Base-by-base conservation (phyloP, 2,329 filamentous ascomycete genomes). In the Trichoderma sp. region DNA sequence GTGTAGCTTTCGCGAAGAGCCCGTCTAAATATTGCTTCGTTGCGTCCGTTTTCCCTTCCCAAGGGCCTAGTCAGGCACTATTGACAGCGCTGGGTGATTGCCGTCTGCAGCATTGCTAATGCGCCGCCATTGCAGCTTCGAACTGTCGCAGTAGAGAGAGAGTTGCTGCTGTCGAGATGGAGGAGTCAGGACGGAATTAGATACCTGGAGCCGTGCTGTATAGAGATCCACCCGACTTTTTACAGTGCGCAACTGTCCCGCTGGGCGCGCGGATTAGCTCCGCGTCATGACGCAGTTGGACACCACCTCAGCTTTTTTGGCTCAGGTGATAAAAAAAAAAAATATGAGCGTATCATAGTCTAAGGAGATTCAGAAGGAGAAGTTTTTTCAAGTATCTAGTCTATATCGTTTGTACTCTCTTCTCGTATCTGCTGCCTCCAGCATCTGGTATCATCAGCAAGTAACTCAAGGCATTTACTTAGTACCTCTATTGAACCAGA, bases 211-310 rank as follows among this genome's bases (percentile, higher is more conserved):
- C 1, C 19, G 22, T 1, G 6, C 13, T 22, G 7, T 17, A 8
- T n/a, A 45, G 29, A 50, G 35, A n/a, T 19, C 39, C 29, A 61
- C 52, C 27, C 50, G 35, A 50, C 71, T 73, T 39, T 74, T 72
- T 48, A 61, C 63, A n/a, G 73, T 54, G 61, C 61, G 61, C 48
- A 64, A 27, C 19, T 17, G 45, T 22, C 17, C 61, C 50, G 61
- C 50, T 34, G n/a, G 34, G 8, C n/a, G 19, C 17, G 60, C 60
- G 60, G 60, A 54, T 64, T 6, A 2, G 25, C 48, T 64, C 60
- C 50, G 61, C 61, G 48, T 45, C 19, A 56, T 64, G 50, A 64
- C 61, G 61, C 61, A 64, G 27, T 39, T 29, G 9, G 7, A 45
- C n/a, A 7, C 13, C 5, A 2, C 27, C 32, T n/a, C 27, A 42